Conservation (phyloP, 768 basidiomycete species). For the Cubamyces lactineus region DNA sequence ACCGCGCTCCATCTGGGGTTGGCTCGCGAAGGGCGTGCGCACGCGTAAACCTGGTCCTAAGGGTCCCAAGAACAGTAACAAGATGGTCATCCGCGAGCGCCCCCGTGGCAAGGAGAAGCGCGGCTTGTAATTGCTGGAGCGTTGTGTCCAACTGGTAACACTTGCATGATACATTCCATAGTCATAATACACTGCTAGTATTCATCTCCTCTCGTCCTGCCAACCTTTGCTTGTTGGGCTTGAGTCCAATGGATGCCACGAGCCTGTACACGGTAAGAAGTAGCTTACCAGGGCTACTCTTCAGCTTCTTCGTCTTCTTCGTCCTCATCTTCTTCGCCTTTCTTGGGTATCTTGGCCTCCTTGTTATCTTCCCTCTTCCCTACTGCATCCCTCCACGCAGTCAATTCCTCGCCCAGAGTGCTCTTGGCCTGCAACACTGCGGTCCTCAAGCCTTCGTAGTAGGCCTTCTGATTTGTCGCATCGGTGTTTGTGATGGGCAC, state of each 20-base stretch:
- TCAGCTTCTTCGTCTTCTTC: conserved; percentile 49
- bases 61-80: conserved; percentile 88
- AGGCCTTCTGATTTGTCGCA: conserved; percentile 34
- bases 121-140: conserved; percentile 14
- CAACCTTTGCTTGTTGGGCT: not conserved
- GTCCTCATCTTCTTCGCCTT: conserved; percentile 47
- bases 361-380: conserved; percentile 66
- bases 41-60: conserved; percentile 93
- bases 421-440: conserved; percentile 56
- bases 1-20: conserved; percentile 90
- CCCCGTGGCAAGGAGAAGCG: conserved; percentile 70
- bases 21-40: conserved; percentile 89
- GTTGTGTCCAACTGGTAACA: conserved; percentile 5
- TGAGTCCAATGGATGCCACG: not conserved
- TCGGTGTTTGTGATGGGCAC: conserved; percentile 29
- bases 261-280: not conserved
- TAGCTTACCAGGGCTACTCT: not conserved
- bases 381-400: conserved; percentile 74
- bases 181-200: conserved; percentile 26
- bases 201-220: not conserved
- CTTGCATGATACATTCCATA: conserved; percentile 5
- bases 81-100: conserved; percentile 84
- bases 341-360: conserved; percentile 49
- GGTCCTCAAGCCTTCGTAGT: conserved; percentile 54
- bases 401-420: conserved; percentile 67